Evolutionary conservation across 2,329 filamentous ascomycete species (phyloP).

Genomic region (Aureobasidium mangrovei): DNA sequence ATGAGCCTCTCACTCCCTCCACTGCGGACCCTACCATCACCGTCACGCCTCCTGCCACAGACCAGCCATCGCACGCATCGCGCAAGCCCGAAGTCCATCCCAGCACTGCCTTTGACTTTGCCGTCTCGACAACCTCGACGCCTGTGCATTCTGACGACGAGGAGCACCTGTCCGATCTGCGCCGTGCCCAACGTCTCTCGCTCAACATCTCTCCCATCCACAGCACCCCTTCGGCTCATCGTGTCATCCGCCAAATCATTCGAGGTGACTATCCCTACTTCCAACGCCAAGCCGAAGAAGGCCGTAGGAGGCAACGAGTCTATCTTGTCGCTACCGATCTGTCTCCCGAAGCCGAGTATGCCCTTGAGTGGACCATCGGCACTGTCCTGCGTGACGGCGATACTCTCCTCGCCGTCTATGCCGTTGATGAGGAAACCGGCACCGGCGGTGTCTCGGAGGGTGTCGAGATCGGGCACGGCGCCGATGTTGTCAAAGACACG

Average conservation of each 20-base stretch:
- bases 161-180: constrained; percentile 74
- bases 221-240: constrained; percentile 64
- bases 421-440: constrained; percentile 71
- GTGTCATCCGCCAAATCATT: constrained; percentile 81
- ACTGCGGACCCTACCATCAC: constrained; percentile 22
- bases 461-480: constrained; percentile 59
- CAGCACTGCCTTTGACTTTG: constrained; percentile 71
- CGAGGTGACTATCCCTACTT: constrained; percentile 76
- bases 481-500: constrained; percentile 66
- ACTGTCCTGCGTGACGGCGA: constrained; percentile 91
- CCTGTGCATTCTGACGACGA: constrained; percentile 79
- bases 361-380: constrained; percentile 94
- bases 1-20: constrained; percentile 4
- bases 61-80: constrained; percentile 16
- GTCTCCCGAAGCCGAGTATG: constrained; percentile 88
- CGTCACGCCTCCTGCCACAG: constrained; percentile 19
- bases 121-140: constrained; percentile 48
- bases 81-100: constrained; percentile 55
- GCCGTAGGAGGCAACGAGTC: constrained; percentile 69
- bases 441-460: constrained; percentile 41
- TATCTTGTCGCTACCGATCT: constrained; percentile 95
- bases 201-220: constrained; percentile 74
- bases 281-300: constrained; percentile 67
- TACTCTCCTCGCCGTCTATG: constrained; percentile 86
- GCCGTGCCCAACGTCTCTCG: constrained; percentile 74